Evolutionary conservation across 164 flowering plant species (phyloP), one percentile per base, ranked within the genome.

Genomic region (Pachysandra terminalis): DNA sequence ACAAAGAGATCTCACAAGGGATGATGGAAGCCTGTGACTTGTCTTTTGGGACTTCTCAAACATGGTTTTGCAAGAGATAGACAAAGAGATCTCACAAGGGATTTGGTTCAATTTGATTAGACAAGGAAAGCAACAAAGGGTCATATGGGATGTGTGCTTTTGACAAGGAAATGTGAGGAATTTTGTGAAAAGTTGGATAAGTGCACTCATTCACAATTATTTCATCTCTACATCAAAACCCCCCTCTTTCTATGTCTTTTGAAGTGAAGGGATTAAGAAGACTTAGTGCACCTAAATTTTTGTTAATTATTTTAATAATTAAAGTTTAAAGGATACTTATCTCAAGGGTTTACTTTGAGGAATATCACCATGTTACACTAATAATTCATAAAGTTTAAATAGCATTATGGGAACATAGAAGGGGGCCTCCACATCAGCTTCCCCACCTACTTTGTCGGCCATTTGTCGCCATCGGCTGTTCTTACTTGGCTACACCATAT

Each of bases 1-100:
- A 80, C 83, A 80, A 16, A 67, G 78, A 73, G 68, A 80, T 82
- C 82, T 80, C 9, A 49, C 5, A 70, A 63, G 74, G 76, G 81
- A 80, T 78, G n/a, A n/a, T n/a, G n/a, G n/a, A 45, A 45, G 15
- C 16, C 51, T 45, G 51, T 45, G 14, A 45, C 51, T 45, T 45
- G 9, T 45, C 51, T 45, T 45, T 45, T 5, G 14, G 51, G 51
- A 5, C 14, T 45, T 45, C 17, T 5, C 51, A 45, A 45, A 10
- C 51, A 45, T 10, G 14, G 17, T 12, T 9, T 37, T 59, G 49
- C 45, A 55, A 32, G 37, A 32, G 28, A 54, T 12, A 78, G 77
- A 80, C 83, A 80, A 16, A 67, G 78, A 73, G 68, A 80, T 82
- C 82, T 80, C 9, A 49, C 5, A 70, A 63, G 74, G 76, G 81